These are phyloP conservation scores for Incumbomyces lentus DNA, from an alignment of 2,329 filamentous ascomycete genomes.

Conservation along the genomic window DNA sequence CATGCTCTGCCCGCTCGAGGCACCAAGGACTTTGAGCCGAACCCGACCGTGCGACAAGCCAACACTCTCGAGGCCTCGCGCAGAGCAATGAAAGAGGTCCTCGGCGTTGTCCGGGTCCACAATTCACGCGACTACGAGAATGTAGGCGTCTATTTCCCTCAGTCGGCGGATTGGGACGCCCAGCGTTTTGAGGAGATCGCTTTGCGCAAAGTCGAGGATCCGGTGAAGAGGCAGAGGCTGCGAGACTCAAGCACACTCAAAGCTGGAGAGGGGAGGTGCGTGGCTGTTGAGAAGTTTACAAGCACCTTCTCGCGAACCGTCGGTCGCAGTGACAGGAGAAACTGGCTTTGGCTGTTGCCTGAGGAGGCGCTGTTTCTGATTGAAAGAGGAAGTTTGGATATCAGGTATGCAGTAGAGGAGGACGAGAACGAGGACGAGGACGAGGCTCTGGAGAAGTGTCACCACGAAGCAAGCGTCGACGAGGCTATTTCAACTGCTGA, in stretches of 20 bases:
- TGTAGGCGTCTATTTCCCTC: conserved; percentile 55
- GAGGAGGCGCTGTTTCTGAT: conserved; percentile 86
- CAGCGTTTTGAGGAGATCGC: conserved; percentile 11
- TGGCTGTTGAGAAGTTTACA: conserved; percentile 61
- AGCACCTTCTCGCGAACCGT: conserved; percentile 66
- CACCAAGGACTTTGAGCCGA: conserved; percentile 94
- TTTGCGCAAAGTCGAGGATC: not conserved
- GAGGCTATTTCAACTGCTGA: conserved; percentile 9
- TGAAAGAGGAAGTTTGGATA: conserved; percentile 76
- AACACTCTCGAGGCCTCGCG: conserved; percentile 69
- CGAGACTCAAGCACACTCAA: conserved; percentile 4
- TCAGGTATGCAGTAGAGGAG: conserved; percentile 55
- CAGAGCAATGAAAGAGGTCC: conserved; percentile 77
- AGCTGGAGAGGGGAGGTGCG: conserved; percentile 26
- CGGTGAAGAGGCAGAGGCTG: conserved; percentile 7
- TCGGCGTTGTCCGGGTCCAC: conserved; percentile 67
- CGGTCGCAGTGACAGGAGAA: conserved; percentile 56
- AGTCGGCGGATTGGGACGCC: conserved; percentile 12
- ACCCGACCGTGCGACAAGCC: conserved; percentile 74
- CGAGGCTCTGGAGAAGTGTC: conserved; percentile 8
- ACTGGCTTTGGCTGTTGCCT: conserved; percentile 71
- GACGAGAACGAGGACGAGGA: conserved; percentile 10
- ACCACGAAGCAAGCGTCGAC: conserved; percentile 10
- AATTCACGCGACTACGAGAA: conserved; percentile 49
- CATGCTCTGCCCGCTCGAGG: conserved; percentile 71